Conservation (phyloP, 2,329 filamentous ascomycete genomes). For the Aspergillus persii region DNA sequence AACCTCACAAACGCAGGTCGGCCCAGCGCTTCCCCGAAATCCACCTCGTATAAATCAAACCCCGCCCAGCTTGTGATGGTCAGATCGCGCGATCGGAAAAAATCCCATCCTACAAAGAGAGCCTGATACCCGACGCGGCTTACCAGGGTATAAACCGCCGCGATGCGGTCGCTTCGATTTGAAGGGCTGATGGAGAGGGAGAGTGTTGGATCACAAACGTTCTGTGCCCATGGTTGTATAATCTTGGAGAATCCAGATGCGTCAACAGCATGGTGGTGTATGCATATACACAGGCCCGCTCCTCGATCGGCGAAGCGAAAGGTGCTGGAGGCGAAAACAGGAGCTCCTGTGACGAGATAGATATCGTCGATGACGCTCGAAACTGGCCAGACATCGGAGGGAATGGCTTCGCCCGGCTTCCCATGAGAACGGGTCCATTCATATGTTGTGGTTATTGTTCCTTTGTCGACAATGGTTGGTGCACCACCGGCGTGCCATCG, state of each 20-base stretch:
- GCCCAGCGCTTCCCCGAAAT: slow-evolving; percentile 9
- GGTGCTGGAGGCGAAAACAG: slow-evolving; percentile 11
- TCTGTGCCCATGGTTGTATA: slow-evolving; percentile 1
- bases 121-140: not conserved
- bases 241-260: slow-evolving; percentile 7
- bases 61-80: slow-evolving; percentile 15
- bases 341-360: not conserved
- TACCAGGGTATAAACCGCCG: slow-evolving; percentile 7
- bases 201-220: not conserved
- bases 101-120: slow-evolving; percentile 11
- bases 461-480: slow-evolving; percentile 3
- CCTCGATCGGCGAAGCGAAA: slow-evolving; percentile 13
- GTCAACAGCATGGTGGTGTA: slow-evolving; percentile 13
- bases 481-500: not conserved
- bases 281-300: slow-evolving; percentile 8
- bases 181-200: not conserved
- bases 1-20: slow-evolving; percentile 5
- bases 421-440: not conserved
- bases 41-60: slow-evolving; percentile 5
- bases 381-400: slow-evolving; percentile 3
- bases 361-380: not conserved
- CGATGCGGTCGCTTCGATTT: not conserved
- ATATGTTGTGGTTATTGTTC: slow-evolving; percentile 1
- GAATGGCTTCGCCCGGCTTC: slow-evolving; percentile 1
- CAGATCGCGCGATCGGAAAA: slow-evolving; percentile 13